Conservation (phyloP, 2,329 filamentous ascomycete genomes). For the Trichoderma oligosporum region DNA sequence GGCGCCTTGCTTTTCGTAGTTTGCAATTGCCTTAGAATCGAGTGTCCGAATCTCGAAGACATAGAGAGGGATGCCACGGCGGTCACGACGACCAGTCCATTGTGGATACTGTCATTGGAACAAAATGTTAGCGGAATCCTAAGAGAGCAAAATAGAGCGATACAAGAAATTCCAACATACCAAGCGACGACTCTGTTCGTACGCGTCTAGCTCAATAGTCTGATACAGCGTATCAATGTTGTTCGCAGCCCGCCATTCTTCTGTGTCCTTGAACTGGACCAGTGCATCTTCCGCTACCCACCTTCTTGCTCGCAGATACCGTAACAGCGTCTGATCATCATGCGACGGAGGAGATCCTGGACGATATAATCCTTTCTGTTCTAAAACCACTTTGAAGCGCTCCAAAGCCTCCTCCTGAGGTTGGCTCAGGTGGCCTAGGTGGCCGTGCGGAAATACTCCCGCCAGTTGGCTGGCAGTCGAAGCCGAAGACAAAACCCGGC, state of each 20-base stretch:
- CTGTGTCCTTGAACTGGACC: constrained; percentile 81
- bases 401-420: constrained; percentile 64
- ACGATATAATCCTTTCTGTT: constrained; percentile 61
- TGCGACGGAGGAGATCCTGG: constrained; percentile 58
- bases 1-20: constrained; percentile 67
- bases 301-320: constrained; percentile 79
- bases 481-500: constrained; percentile 30
- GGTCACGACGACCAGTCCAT: constrained; percentile 89
- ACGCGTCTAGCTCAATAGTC: constrained; percentile 80
- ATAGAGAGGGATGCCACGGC: constrained; percentile 86
- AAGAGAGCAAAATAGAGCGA: neutral
- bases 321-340: constrained; percentile 72
- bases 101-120: constrained; percentile 67
- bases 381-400: constrained; percentile 67
- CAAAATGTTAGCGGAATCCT: neutral
- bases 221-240: constrained; percentile 75
- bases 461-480: constrained; percentile 39
- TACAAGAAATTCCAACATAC: constrained; percentile 41
- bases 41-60: constrained; percentile 83
- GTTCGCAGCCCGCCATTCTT: constrained; percentile 80
- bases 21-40: constrained; percentile 73
- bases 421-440: constrained; percentile 70
- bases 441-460: constrained; percentile 64
- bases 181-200: constrained; percentile 73
- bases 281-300: constrained; percentile 76